These are phyloP conservation scores for Aspergillus saccharolyticus DNA, from an alignment of 495 filamentous ascomycete species.

Conservation along the genomic window DNA sequence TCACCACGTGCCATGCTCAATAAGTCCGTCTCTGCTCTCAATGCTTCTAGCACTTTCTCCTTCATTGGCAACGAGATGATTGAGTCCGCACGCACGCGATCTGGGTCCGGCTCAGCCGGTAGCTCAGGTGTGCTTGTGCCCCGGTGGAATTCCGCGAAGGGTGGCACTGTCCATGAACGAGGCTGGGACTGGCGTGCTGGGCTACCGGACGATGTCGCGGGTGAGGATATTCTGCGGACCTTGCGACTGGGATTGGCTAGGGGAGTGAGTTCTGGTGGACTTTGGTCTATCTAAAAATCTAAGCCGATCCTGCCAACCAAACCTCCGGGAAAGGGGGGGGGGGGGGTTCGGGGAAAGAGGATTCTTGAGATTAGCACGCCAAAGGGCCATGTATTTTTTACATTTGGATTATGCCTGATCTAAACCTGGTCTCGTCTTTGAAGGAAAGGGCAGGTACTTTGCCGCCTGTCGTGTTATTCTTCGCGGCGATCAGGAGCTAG, in stretches of 20 bases:
- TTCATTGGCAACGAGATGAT: constrained; percentile 70
- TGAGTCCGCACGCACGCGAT: constrained; percentile 40
- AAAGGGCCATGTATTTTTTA: too few relatives aligned
- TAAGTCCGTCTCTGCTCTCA: constrained; percentile 58
- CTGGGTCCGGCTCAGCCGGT: constrained; percentile 48
- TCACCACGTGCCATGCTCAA: constrained; percentile 61
- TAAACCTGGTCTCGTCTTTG: too few relatives aligned
- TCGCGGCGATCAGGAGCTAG: too few relatives aligned
- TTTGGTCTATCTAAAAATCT: constrained; percentile 12
- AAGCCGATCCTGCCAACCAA: neutral
- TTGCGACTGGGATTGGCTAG: constrained; percentile 69
- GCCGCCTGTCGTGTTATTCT: too few relatives aligned
- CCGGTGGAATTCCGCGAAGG: constrained; percentile 27
- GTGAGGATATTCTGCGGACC: constrained; percentile 62
- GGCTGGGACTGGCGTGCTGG: constrained; percentile 85
- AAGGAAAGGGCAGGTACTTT: too few relatives aligned
- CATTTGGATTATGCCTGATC: too few relatives aligned
- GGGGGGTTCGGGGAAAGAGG: neutral
- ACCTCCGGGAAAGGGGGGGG: neutral
- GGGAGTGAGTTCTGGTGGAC: constrained; percentile 41
- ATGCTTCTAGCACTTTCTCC: constrained; percentile 55
- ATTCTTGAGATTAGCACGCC: neutral
- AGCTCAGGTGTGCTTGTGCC: constrained; percentile 53
- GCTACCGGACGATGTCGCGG: constrained; percentile 51
- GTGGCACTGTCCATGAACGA: constrained; percentile 37